Evolutionary conservation across 768 basidiomycete genomes (phyloP), one percentile per base, ranked within the genome.

Genomic region (Lactifluus echinatus): DNA sequence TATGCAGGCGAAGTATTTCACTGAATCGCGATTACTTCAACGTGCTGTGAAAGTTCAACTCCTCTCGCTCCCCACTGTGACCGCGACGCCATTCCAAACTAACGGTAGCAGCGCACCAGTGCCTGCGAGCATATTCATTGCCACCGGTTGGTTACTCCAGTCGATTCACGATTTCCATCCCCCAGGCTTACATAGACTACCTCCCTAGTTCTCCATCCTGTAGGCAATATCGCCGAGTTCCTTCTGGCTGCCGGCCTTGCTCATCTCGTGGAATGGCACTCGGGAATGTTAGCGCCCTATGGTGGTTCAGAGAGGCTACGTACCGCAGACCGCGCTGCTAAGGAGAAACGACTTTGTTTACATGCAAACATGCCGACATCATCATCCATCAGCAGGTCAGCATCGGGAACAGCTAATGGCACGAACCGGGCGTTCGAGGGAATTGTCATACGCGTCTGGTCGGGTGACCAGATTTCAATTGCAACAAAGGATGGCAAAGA

Each of bases 241-340:
- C 77, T 99, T 37, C 83, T 92, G 28, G 81, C 79, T 4, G 80
- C 82, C 44, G 94, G 95, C 28, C 76, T 97, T 2, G 95, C 94
- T 17, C 86, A 91, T 56, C 79, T 97, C 49, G 86, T 98, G 57
- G 94, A 95, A 68, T 97, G 94, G 94, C 95, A 99, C 69, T 93
- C 95, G 15, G 94, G 94, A 21, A 87, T 98, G 80, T 81, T 99
- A 21, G 83, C 91, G 1, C 80, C 77, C 52, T 75, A 78, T 50
- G 93, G 93, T 39, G 88, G 83, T 4, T 90, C 97, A 82, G 92
- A 94, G 65, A 84, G 83, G 40, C 78, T 97, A 28, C 84, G 94
- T 50, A 80, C 82, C 1, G 91, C 90, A 0, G 94, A 97, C 72
- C 85, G 79, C 68, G 67, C 64, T 47, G 92, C 90, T 21, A 91